Evolutionary conservation across 352 stramenopile species (phyloP).

Genomic region (Pythium graminicola): DNA sequence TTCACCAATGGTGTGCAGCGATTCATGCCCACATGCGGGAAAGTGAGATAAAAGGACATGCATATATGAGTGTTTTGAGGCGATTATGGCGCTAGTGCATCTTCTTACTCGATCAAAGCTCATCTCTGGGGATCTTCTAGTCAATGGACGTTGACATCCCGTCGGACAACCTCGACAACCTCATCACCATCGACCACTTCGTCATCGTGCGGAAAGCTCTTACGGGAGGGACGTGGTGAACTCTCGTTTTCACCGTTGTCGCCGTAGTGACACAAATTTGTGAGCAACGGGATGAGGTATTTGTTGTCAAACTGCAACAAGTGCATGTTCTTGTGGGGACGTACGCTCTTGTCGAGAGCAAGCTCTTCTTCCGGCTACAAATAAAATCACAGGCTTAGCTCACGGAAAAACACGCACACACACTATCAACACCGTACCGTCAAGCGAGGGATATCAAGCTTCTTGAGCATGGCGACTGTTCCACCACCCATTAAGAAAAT

Average conservation of each 20-base stretch:
- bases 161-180: constrained; percentile 66
- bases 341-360: constrained; percentile 69
- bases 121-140: too few species aligned
- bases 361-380: constrained; percentile 61
- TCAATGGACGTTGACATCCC: constrained; percentile 50
- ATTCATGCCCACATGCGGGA: too few species aligned
- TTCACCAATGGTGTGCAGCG: too few species aligned
- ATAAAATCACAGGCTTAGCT: background rate
- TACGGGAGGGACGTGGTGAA: constrained; percentile 22
- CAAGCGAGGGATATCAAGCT: constrained; percentile 78
- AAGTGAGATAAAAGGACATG: background rate
- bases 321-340: constrained; percentile 76
- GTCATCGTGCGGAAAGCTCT: constrained; percentile 42
- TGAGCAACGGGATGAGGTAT: constrained; percentile 77
- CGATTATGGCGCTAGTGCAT: too few species aligned
- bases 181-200: constrained; percentile 45
- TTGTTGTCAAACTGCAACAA: constrained; percentile 84
- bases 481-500: constrained; percentile 89
- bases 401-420: background rate
- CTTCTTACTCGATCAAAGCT: too few species aligned
- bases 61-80: background rate
- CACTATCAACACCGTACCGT: constrained; percentile 37
- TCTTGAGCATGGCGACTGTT: constrained; percentile 84
- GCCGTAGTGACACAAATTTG: constrained; percentile 56
- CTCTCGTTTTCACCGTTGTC: constrained; percentile 28